Conservation (phyloP, 345 rosid genomes). For the Camelina hispida region DNA sequence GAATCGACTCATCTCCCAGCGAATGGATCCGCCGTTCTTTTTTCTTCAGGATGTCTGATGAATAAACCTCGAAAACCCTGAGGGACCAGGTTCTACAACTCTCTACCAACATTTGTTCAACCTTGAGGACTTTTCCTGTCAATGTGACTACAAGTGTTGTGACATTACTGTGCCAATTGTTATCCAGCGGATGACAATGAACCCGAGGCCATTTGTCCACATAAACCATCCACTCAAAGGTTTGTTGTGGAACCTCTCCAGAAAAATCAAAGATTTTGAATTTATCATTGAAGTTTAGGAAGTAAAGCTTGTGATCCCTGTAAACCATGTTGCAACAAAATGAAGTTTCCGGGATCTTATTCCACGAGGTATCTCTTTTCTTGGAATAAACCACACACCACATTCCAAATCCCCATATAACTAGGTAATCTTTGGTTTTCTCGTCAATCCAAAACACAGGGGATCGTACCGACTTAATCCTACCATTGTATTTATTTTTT, state of each 20-base stretch:
- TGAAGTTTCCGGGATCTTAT: neutral
- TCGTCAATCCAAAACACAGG: conserved; percentile 5
- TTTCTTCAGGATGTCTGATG: too few relatives aligned
- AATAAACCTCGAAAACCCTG: too few relatives aligned
- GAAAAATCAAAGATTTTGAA: neutral
- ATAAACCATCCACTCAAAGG: neutral
- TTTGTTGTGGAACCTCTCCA: neutral
- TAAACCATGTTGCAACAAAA: neutral
- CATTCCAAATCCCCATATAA: neutral
- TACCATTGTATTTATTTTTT: too few relatives aligned
- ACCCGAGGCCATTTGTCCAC: too few relatives aligned
- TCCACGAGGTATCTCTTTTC: conserved; percentile 2
- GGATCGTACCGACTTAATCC: neutral
- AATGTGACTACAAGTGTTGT: conserved; percentile 5
- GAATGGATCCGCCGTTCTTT: too few relatives aligned
- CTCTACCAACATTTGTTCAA: neutral
- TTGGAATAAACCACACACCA: neutral
- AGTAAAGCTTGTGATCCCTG: conserved; percentile 26
- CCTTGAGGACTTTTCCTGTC: neutral
- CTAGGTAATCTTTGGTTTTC: conserved; percentile 9
- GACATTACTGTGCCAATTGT: neutral
- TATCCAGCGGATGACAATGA: neutral
- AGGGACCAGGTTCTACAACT: too few relatives aligned
- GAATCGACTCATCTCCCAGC: too few relatives aligned
- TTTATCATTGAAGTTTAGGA: neutral